Base-by-base conservation (phyloP, 2,329 filamentous ascomycete genomes). In the Phoma sp. region DNA sequence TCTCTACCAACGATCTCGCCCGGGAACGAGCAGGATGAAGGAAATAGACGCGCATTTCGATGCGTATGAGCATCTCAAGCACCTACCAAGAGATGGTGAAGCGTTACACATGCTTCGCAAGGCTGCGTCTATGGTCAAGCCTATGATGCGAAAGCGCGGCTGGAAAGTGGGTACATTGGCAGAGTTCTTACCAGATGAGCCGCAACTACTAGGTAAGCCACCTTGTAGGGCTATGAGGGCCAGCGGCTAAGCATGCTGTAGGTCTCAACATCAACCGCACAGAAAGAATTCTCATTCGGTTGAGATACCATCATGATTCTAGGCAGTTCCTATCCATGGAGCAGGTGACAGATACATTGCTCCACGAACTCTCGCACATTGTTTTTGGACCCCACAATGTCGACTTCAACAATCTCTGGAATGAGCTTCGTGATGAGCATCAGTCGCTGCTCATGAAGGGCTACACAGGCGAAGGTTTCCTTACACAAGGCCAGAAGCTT, bases 291-390 rank as follows among this genome's bases (percentile, higher is more conserved):
- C 89, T 91, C 60, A 80, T 98, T 18, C 87, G 93, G 36, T 79
- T 98, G 53, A 87, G 93, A 50, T 88, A 95, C 74, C 80, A 90
- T 5, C 81, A 84, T 64, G 91, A 96, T 71, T 82, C 84, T 9
- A 85, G 80, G 32, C 87, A 91, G 64, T 98, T 98, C 67, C 75
- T 96, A 17, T 87, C 90, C 1, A 77, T 93, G 52, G 92, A 97
- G 68, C 81, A 90, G 60, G 83, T 96, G 7, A 82, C 92, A 36
- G 92, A 97, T 74, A 98, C 93, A 0, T 90, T 98, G 87, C 85
- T 98, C 17, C 93, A 98, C 72, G 93, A 98, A 64, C 84, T 98
- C 2, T 88, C 86, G n/a, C 93, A 98, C 69, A 96, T 90, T 61
- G 84, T 92, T 10, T 87, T 89, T 73, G 92, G 91, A 0, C 90